These are phyloP conservation scores for Phycomyces nitens DNA, from an alignment of 192 early-diverging fungal genomes.

Conservation along the genomic window DNA sequence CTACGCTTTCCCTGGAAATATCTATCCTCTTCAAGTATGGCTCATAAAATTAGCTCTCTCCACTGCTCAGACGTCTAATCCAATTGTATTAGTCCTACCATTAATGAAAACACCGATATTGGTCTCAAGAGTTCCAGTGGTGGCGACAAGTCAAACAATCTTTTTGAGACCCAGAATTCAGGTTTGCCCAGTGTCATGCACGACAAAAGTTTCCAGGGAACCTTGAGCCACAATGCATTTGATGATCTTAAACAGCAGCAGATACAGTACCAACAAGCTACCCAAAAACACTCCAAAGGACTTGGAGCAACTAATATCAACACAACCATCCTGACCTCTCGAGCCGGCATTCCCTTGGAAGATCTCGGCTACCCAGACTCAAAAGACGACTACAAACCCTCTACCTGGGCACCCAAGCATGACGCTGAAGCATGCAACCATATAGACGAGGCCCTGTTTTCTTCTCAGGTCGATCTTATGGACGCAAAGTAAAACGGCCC, in stretches of 20 bases:
- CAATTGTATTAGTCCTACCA: slow-evolving; percentile 11
- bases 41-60: not conserved
- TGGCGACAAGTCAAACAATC: not conserved
- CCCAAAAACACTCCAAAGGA: slow-evolving; percentile 8
- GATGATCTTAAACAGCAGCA: slow-evolving; percentile 18
- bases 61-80: not conserved
- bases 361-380: too few species aligned
- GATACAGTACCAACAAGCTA: slow-evolving; percentile 8
- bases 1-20: slow-evolving; percentile 20
- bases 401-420: too few species aligned
- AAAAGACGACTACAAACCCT: too few species aligned
- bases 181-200: not conserved
- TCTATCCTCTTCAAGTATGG: slow-evolving; percentile 29
- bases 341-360: not conserved
- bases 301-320: too few species aligned
- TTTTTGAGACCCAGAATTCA: not conserved
- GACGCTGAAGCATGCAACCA: too few species aligned
- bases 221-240: slow-evolving; percentile 21
- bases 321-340: not conserved
- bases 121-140: slow-evolving; percentile 14
- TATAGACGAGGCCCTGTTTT: too few species aligned
- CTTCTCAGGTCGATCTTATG: too few species aligned
- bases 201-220: slow-evolving; percentile 5
- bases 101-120: slow-evolving; percentile 6
- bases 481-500: too few species aligned